Percentiles rank a stretch among this genome's conserved stretches.
Evolutionary conservation across 352 stramenopile species (phyloP).

Genomic region (Globisporangium radiosum): DNA sequence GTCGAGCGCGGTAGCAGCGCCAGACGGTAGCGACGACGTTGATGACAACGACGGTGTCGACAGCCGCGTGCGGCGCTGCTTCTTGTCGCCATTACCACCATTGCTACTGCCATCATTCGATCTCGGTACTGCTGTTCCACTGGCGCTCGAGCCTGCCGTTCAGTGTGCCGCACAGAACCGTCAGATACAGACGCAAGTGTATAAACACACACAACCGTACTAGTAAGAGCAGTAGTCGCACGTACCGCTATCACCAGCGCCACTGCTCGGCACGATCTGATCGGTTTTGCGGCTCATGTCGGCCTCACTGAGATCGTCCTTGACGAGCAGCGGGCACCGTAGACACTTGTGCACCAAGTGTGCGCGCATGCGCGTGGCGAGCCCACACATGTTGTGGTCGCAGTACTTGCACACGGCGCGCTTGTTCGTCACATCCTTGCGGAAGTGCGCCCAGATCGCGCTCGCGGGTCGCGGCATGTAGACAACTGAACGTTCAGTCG

Average conservation of each 20-base stretch:
- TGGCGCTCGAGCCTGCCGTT: neutral
- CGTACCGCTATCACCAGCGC: neutral
- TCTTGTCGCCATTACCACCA: neutral
- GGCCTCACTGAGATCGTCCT: slow-evolving; percentile 40
- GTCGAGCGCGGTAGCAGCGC: slow-evolving; percentile 15
- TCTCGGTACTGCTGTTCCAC: neutral
- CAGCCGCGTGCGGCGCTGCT: neutral
- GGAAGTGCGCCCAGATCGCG: slow-evolving; percentile 58
- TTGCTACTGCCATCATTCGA: neutral
- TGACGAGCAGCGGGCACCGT: slow-evolving; percentile 37
- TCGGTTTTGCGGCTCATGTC: slow-evolving; percentile 35
- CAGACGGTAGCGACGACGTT: neutral
- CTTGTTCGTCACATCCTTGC: slow-evolving; percentile 35
- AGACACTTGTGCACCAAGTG: slow-evolving; percentile 57
- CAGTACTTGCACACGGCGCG: slow-evolving; percentile 74
- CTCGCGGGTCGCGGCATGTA: slow-evolving; percentile 51
- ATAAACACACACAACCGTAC: neutral
- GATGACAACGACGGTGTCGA: neutral
- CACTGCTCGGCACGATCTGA: neutral
- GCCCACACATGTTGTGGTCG: slow-evolving; percentile 64
- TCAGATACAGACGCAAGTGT: neutral
- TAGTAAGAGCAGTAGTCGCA: neutral
- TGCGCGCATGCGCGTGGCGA: slow-evolving; percentile 58
- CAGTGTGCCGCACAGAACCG: neutral
- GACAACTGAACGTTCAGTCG: too few relatives aligned